Percentiles rank a stretch among this genome's conserved stretches.
These are phyloP conservation scores for Helotiales sp. DNA, from an alignment of 2,329 filamentous ascomycete genomes.

Conservation along the genomic window DNA sequence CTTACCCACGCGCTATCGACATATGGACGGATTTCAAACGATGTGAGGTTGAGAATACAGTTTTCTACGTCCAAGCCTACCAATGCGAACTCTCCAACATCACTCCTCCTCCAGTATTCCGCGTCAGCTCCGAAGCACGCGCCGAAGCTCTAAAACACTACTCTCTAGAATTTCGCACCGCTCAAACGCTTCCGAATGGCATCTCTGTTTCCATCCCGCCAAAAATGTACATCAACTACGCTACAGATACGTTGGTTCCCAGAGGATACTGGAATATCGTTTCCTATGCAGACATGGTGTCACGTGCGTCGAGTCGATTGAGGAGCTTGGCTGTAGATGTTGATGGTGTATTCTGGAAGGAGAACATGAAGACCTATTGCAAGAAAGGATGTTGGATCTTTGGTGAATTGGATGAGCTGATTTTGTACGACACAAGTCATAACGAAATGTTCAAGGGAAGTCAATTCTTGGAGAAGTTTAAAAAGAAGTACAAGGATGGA, in stretches of 20 bases:
- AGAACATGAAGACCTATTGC: constrained; percentile 12
- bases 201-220: not conserved
- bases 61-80: constrained; percentile 17
- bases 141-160: constrained; percentile 11
- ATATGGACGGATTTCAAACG: constrained; percentile 16
- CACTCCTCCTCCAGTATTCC: constrained; percentile 2
- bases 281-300: constrained; percentile 9
- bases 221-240: constrained; percentile 13
- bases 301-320: not conserved
- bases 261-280: constrained; percentile 17
- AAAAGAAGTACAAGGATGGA: not conserved
- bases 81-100: not conserved
- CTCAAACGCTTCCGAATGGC: not conserved
- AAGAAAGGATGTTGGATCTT: constrained; percentile 4
- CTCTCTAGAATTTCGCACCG: constrained; percentile 4
- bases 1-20: constrained; percentile 13
- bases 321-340: constrained; percentile 15
- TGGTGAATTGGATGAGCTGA: constrained; percentile 8
- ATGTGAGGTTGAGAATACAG: not conserved
- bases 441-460: constrained; percentile 5
- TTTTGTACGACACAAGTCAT: constrained; percentile 2
- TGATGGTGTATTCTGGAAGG: constrained; percentile 11
- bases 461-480: constrained; percentile 12
- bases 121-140: constrained; percentile 4
- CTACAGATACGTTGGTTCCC: constrained; percentile 12